Percentiles rank a stretch among this genome's conserved stretches.
Conservation (phyloP, 495 filamentous ascomycete genomes). For the Entonaema liquescens region DNA sequence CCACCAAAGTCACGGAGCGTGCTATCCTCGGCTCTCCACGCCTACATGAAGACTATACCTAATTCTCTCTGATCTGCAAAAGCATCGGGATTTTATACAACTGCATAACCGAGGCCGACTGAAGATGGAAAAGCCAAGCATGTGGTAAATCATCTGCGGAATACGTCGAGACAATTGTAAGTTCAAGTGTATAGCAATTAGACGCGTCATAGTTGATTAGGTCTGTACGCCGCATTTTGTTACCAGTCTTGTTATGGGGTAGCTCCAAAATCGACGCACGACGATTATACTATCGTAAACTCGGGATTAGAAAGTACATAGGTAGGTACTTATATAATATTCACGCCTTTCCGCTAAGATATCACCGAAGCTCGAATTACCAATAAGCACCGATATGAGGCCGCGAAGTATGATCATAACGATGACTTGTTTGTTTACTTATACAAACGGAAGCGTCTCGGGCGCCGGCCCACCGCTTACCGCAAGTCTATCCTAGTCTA, state of each 20-base stretch:
- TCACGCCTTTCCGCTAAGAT: background rate
- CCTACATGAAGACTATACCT: background rate
- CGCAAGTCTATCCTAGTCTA: slow-evolving; percentile 25
- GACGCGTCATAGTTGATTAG: background rate
- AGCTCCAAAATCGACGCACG: no score
- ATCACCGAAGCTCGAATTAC: background rate
- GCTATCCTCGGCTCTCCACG: background rate
- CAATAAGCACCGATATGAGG: background rate
- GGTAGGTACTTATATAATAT: background rate
- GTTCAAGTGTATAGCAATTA: background rate
- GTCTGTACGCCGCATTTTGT: no score
- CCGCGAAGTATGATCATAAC: background rate
- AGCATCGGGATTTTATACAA: background rate
- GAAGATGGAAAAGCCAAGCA: background rate
- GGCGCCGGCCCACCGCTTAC: slow-evolving; percentile 14
- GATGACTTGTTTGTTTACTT: slow-evolving; percentile 3
- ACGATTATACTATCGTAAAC: background rate
- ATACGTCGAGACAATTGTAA: background rate
- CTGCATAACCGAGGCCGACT: background rate
- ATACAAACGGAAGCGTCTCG: slow-evolving; percentile 23
- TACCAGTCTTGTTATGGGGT: no score
- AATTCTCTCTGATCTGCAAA: background rate
- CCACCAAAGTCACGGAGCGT: background rate
- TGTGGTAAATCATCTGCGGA: background rate
- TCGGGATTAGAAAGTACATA: background rate